Base-by-base conservation (phyloP, 805 yeast genomes). In the Clavispora vitiphila region DNA sequence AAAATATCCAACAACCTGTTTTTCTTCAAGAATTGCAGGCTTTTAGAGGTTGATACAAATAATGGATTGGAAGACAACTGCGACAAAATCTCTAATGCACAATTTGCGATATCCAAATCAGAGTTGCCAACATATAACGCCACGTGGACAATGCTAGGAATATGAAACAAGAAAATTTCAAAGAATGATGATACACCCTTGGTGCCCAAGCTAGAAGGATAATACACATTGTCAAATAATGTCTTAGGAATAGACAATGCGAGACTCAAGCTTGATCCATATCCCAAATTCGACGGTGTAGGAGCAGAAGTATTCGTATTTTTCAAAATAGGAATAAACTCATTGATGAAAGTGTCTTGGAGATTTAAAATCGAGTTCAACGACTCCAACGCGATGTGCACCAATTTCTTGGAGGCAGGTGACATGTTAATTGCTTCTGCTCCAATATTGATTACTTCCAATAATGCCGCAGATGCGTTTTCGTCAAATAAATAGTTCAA, bases 131-230 rank as follows among this genome's bases (percentile, higher is more conserved):
- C 79, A 54, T 86, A 87, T 14, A 89, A 62, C 0, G 93, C 84
- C 35, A 89, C 58, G 48, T 85, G 85, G 0, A 86, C 86, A 18
- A 90, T 72, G 8, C 85, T 64, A 0, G 88, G 77, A n/a, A 89
- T 62, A 46, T 85, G 77, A 58, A 81, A 79, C 19, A 86, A 62
- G 8, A 90, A 64, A 0, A 90, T 82, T 54, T 87, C 95, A 53
- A 72, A 80, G 49, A 86, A 85, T 3, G 84, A 74, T 11, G 74
- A 63, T 7, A 81, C 56, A 0, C 86, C 89, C 51, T 76, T 81
- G 2, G 80, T 72, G 6, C 85, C 83, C 37, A 74, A 48, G 55
- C 50, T 56, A 11, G 67, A 59, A 1, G 80, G 73, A 39, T 60
- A 56, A 47, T 68, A 69, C 16, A 65, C 61, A 32, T 53, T 56